These are phyloP conservation scores for Malassezia psittaci DNA, from an alignment of 1,284 basidiomycete genomes.

Conservation along the genomic window DNA sequence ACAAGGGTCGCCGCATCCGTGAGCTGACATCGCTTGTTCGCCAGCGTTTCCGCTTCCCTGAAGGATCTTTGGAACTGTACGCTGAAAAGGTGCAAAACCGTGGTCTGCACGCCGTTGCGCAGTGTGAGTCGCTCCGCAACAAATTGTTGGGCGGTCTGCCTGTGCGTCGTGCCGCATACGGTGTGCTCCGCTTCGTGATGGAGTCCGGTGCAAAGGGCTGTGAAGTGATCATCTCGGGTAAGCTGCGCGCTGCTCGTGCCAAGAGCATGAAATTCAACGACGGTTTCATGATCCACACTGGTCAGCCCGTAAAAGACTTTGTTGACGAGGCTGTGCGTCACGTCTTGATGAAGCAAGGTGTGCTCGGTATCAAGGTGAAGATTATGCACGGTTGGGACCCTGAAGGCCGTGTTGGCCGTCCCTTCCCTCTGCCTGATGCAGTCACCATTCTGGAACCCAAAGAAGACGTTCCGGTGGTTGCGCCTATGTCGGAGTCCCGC, in stretches of 20 bases:
- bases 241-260: slow-evolving; percentile 97
- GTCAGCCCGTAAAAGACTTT: slow-evolving; percentile 92
- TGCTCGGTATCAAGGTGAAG: slow-evolving; percentile 99
- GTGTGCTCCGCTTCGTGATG: slow-evolving; percentile 99
- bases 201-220: slow-evolving; percentile 99
- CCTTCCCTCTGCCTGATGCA: slow-evolving; percentile 88
- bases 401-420: slow-evolving; percentile 62
- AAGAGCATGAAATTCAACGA: slow-evolving; percentile 99
- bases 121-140: slow-evolving; percentile 97
- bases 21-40: slow-evolving; percentile 97
- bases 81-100: slow-evolving; percentile 99
- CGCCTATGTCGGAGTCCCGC: slow-evolving; percentile 44
- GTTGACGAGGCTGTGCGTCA: slow-evolving; percentile 97
- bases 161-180: slow-evolving; percentile 97
- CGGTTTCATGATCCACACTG: slow-evolving; percentile 99
- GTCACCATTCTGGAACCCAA: slow-evolving; percentile 81
- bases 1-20: slow-evolving; percentile 98
- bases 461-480: slow-evolving; percentile 53
- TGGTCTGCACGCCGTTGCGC: slow-evolving; percentile 94
- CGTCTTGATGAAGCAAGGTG: slow-evolving; percentile 97
- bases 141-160: slow-evolving; percentile 99
- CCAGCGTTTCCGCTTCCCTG: slow-evolving; percentile 98
- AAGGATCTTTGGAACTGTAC: slow-evolving; percentile 96
- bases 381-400: slow-evolving; percentile 98
- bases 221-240: slow-evolving; percentile 98